Conservation (phyloP, 495 filamentous ascomycete genomes). For the Aspergillus egyptiacus region DNA sequence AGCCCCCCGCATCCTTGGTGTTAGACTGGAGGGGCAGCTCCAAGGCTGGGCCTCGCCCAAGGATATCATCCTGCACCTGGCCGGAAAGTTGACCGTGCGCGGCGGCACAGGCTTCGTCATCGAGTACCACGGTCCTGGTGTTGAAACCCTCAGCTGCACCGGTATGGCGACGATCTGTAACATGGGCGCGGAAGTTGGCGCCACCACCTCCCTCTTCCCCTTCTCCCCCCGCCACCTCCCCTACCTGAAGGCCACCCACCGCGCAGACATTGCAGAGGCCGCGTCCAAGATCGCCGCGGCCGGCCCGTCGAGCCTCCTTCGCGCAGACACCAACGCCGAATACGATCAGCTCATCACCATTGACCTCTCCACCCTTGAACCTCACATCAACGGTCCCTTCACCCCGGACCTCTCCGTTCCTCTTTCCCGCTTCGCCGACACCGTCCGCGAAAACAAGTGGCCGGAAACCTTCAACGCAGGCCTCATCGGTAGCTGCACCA, state of each 20-base stretch:
- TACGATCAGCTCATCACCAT: constrained; percentile 97
- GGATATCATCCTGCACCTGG: constrained; percentile 98
- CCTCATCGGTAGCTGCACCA: constrained; percentile 92
- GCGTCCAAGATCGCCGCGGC: constrained; percentile 40
- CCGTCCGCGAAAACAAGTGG: constrained; percentile 91
- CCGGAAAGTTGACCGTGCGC: constrained; percentile 95
- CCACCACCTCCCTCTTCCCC: constrained; percentile 96
- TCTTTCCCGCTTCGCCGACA: constrained; percentile 94
- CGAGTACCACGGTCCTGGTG: constrained; percentile 89
- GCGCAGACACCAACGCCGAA: constrained; percentile 79
- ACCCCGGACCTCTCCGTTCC: constrained; percentile 98
- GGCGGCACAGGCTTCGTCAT: constrained; percentile 96
- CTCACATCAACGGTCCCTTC: constrained; percentile 98
- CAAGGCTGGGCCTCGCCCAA: constrained; percentile 94
- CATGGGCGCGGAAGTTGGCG: constrained; percentile 91
- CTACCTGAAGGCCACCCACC: constrained; percentile 88
- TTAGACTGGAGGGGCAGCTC: constrained; percentile 83
- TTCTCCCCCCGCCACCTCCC: constrained; percentile 98
- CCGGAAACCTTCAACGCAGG: constrained; percentile 97
- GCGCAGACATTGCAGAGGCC: constrained; percentile 64
- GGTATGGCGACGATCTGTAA: constrained; percentile 70
- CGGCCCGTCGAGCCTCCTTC: constrained; percentile 35
- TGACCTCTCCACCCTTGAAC: constrained; percentile 91
- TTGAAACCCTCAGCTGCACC: constrained; percentile 60
- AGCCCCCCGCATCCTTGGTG: constrained; percentile 95